Conservation (phyloP, 148 eudicot species). For the Rhododendron kiyosumense region DNA sequence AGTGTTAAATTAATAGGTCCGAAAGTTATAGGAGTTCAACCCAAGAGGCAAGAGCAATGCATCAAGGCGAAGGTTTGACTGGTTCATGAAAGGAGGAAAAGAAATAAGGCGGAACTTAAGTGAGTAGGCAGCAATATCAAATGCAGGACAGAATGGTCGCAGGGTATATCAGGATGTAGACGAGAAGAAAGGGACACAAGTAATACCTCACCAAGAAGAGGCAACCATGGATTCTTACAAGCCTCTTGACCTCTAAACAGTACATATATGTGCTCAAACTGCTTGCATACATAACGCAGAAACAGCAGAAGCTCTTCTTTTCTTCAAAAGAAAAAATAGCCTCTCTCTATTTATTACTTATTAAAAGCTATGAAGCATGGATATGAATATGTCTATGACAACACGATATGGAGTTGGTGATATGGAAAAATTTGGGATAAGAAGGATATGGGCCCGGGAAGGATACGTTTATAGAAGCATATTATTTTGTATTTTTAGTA, state of each 20-base stretch:
- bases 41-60: neutral
- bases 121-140: neutral
- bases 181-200: neutral
- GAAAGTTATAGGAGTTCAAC: neutral
- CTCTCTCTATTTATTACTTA: neutral
- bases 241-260: neutral
- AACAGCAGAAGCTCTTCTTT: neutral
- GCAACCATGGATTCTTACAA: neutral
- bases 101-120: neutral
- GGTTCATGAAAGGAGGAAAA: neutral
- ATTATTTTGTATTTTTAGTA: neutral
- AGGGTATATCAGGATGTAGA: neutral
- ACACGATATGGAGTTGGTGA: neutral
- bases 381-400: neutral
- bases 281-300: neutral
- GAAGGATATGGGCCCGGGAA: neutral
- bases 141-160: neutral
- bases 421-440: neutral
- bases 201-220: neutral
- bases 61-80: neutral
- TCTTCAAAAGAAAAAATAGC: neutral
- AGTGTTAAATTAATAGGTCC: neutral
- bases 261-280: neutral
- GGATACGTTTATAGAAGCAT: neutral
- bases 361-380: neutral